A percentile compares a stretch with the other conserved stretches of the same genome.
phyloP scores from a whole-genome alignment of 73 alveolate species.

The Paramecium biaurelia region DNA sequence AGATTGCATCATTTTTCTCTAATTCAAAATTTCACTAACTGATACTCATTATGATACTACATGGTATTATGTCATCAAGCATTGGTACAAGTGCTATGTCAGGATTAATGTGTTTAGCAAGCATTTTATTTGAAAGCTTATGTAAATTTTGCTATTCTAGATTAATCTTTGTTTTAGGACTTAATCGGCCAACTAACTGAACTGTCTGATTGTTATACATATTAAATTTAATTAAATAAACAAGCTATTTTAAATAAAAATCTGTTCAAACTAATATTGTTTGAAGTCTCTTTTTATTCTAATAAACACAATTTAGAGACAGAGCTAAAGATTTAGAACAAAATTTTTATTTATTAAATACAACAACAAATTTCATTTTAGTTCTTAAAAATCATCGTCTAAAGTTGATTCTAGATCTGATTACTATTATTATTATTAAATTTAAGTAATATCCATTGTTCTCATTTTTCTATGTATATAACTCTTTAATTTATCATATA shows the following conservation, averaged over 20 bases:
- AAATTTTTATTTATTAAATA: neutral
- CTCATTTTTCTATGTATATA: conserved; percentile 38
- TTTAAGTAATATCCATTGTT: neutral
- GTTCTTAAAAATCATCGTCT: conserved; percentile 4
- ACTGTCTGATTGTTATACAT: neutral
- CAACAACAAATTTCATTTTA: neutral
- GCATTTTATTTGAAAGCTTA: neutral
- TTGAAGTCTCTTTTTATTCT: too few relatives aligned
- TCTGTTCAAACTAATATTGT: neutral
- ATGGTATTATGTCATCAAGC: conserved; percentile 22
- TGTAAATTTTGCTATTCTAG: neutral
- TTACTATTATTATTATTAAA: neutral
- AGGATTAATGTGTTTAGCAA: neutral
- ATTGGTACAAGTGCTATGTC: neutral
- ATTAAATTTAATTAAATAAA: neutral
- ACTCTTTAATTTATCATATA: conserved; percentile 25
- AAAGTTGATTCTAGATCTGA: conserved; percentile 3
- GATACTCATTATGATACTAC: neutral
- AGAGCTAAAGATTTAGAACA: neutral
- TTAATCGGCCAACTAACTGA: conserved; percentile 42
- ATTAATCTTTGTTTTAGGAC: neutral
- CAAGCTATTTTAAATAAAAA: neutral
- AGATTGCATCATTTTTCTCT: neutral
- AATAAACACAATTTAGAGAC: too few relatives aligned
- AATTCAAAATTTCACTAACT: conserved; percentile 21